Base-by-base conservation (phyloP, 106 monocot genomes). In the Vanilla planifolia region DNA sequence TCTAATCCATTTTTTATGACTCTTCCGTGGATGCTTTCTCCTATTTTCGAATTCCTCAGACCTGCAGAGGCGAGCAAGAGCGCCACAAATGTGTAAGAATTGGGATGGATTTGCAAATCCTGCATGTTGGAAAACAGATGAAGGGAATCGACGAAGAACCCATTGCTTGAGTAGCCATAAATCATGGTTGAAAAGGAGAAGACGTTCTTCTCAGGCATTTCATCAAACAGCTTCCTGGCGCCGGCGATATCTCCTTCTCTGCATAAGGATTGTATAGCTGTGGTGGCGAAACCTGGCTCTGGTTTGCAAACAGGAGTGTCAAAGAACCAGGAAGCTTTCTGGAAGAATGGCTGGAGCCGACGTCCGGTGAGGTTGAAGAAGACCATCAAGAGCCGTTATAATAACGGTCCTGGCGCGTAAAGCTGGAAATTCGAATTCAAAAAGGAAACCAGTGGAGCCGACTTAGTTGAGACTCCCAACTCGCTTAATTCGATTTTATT, bases 1-100 rank as follows among this genome's bases (percentile, higher is more conserved):
- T 41, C 67, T 27, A 76, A 53, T 21, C 67, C 76, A 47, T 28
- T 55, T 51, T 76, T 81, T 2, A 73, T 8, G 7, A 65, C 34
- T 37, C 62, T 51, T 27, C 68, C 76, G 73, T 81, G 81, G 15
- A 69, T 52, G 25, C 33, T 68, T 43, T 65, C 46, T 8, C 23
- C 30, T 20, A 72, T 43, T 4, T 10, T 60, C 17, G 8, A 27
- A 2, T 6, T 34, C 16, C 59, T 36, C 27, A 55, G 2, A 20
- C 76, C 76, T 7, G 45, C 57, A 4, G 63, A 44, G 26, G 36
- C 47, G 11, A 76, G 45, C 30, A 81, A 41, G 16, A 72, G 40
- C 0, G 64, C 76, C 11, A 81, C 81, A 39, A 76, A 33, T 20
- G 81, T 65, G 76, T 69, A 72, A 4, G 69, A 73, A 39, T 80